Conservation (phyloP, 2,329 filamentous ascomycete genomes). For the Huntiella bhutanensis region DNA sequence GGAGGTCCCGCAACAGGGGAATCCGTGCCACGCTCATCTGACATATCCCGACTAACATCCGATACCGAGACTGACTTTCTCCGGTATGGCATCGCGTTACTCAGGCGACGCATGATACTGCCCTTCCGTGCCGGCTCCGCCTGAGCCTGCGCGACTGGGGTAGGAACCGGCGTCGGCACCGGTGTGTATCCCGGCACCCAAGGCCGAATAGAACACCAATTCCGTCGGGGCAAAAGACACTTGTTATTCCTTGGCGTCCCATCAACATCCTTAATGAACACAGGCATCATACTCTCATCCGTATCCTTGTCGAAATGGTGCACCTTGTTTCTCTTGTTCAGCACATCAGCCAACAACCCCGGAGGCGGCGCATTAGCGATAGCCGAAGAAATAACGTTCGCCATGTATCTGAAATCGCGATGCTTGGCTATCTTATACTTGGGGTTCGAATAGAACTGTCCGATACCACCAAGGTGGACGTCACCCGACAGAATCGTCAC, state of each 20-base stretch:
- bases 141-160: slow-evolving; percentile 18
- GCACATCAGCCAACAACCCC: slow-evolving; percentile 69
- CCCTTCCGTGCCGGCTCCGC: slow-evolving; percentile 20
- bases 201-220: slow-evolving; percentile 84
- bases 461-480: slow-evolving; percentile 79
- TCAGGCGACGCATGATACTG: slow-evolving; percentile 24
- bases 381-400: slow-evolving; percentile 81
- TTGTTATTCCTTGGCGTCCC: slow-evolving; percentile 84
- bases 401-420: slow-evolving; percentile 89
- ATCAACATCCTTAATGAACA: slow-evolving; percentile 79
- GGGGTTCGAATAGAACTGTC: slow-evolving; percentile 86
- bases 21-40: background rate
- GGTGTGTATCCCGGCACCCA: slow-evolving; percentile 67
- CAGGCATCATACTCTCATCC: slow-evolving; percentile 87
- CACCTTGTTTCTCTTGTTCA: slow-evolving; percentile 82
- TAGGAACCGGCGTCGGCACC: slow-evolving; percentile 41
- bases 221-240: slow-evolving; percentile 67
- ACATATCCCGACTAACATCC: slow-evolving; percentile 15
- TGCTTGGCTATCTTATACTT: slow-evolving; percentile 67
- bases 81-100: slow-evolving; percentile 16
- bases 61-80: slow-evolving; percentile 14
- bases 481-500: slow-evolving; percentile 86
- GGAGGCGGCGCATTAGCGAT: slow-evolving; percentile 86
- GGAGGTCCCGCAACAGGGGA: background rate
- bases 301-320: slow-evolving; percentile 58